Base-by-base conservation (phyloP, 176 grass and related monocot species). In the Urochloa ruziziensis region DNA sequence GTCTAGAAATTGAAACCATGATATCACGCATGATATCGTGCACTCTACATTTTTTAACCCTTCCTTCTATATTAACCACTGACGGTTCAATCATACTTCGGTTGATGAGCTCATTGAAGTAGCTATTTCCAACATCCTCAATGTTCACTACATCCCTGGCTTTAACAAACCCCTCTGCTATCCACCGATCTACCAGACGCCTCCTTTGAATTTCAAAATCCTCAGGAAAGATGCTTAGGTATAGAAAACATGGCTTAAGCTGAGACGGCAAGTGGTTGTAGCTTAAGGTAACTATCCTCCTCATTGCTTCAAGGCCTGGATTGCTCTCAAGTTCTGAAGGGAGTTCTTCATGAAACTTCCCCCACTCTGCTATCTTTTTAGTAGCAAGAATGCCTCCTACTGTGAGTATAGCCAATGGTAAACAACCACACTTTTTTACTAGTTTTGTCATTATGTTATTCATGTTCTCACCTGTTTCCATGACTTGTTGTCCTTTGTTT, bases 21-120 rank as follows among this genome's bases (percentile, higher is more conserved):
- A 84, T 56, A 77, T 84, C 82, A 44, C 48, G 62, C 2, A 58
- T 16, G 11, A 84, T 84, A 66, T 84, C 82, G 68, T 84, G 82
- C 3, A 84, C 7, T 68, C 17, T 51, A 30, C 59, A 75, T 4
- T 63, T 77, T 21, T 77, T 77, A 29, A 46, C 18, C 23, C 2
- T 1, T 68, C 73, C 82, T 56, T 67, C 36, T 9, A 43, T 25
- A 67, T 40, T 68, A 13, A 54, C 4, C 1, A 21, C 18, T 79
- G 75, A 51, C 19, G 74, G 74, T 5, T 60, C 49, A 58, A 85
- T 78, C 83, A 85, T 69, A 21, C 74, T 85, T 70, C 63, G 25
- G 52, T 61, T 70, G 28, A 78, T 36, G 3, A 85, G 63, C 10
- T 78, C 74, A 27, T 48, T 23, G 18, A 85, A 78, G 74, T 85